These are phyloP conservation scores for Fusarium nelsonii DNA, from an alignment of 2,329 filamentous ascomycete species.

Conservation along the genomic window DNA sequence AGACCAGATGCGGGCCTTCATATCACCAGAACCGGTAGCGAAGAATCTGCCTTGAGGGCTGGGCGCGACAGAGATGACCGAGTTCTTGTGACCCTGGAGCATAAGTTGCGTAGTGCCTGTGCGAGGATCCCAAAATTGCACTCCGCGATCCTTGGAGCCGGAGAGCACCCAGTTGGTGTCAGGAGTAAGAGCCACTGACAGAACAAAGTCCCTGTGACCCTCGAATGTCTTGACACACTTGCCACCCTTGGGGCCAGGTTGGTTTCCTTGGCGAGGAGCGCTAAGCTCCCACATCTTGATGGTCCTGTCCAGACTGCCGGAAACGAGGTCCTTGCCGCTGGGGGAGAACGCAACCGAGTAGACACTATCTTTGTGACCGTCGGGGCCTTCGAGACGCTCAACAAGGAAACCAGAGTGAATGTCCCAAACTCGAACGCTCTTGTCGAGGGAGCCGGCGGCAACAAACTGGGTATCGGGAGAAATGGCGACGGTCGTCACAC, in stretches of 20 bases:
- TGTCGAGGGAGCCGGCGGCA: constrained; percentile 93
- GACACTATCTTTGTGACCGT: constrained; percentile 96
- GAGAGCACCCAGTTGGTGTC: constrained; percentile 97
- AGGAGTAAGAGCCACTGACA: constrained; percentile 94
- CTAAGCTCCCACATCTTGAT: constrained; percentile 99
- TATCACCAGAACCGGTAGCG: constrained; percentile 96
- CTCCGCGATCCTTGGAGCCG: constrained; percentile 95
- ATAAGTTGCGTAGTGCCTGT: constrained; percentile 96
- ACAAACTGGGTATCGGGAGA: constrained; percentile 95
- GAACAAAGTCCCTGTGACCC: constrained; percentile 96
- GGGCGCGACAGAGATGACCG: constrained; percentile 95
- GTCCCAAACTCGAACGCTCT: constrained; percentile 98
- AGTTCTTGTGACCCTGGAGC: constrained; percentile 99
- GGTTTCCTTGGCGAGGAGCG: constrained; percentile 75
- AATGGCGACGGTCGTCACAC: constrained; percentile 96
- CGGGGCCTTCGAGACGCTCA: constrained; percentile 90
- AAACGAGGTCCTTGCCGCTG: constrained; percentile 91
- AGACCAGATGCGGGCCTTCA: constrained; percentile 97
- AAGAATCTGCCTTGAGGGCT: constrained; percentile 90
- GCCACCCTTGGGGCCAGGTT: constrained; percentile 80
- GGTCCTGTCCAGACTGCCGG: constrained; percentile 94
- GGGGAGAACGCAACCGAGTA: constrained; percentile 97
- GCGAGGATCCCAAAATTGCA: constrained; percentile 98
- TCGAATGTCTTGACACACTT: constrained; percentile 98
- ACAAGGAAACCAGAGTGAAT: constrained; percentile 86